phyloP scores from a whole-genome alignment of 2,329 filamentous ascomycete genomes.

The Raffaelea ambrosiae region DNA sequence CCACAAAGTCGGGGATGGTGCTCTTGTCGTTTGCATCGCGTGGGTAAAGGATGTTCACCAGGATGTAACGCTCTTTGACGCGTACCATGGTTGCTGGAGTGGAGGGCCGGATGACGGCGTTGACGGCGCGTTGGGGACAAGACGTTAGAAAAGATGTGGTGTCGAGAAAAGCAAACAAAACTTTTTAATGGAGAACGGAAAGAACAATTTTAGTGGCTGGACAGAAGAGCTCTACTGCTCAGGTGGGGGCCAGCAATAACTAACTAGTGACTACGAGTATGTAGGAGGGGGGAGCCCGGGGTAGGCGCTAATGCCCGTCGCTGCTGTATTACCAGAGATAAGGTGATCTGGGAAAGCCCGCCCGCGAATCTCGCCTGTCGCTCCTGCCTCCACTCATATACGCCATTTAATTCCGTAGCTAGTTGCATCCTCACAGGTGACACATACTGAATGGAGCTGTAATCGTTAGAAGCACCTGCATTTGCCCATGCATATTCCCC shows the following conservation, averaged over 20 bases:
- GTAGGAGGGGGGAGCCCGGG: not conserved
- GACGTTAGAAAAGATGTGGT: not conserved
- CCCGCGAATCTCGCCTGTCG: too few species aligned
- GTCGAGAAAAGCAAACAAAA: not conserved
- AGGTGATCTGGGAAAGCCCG: too few species aligned
- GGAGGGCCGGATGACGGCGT: not conserved
- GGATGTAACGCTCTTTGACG: constrained; percentile 89
- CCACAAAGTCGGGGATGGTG: constrained; percentile 51
- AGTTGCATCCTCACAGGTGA: too few species aligned
- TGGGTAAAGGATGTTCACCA: constrained; percentile 90
- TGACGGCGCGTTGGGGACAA: not conserved
- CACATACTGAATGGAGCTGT: too few species aligned
- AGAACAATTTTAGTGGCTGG: too few species aligned
- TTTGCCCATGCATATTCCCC: too few species aligned
- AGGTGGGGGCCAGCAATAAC: not conserved
- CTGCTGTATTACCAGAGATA: too few species aligned
- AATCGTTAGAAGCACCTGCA: too few species aligned
- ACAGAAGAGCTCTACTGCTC: not conserved
- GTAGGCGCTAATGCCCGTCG: not conserved
- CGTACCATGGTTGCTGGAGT: constrained; percentile 74
- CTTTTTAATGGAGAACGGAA: not conserved
- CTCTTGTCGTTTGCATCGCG: constrained; percentile 28
- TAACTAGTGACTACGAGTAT: too few species aligned
- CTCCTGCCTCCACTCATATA: not conserved
- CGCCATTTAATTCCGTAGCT: too few species aligned